Evolutionary conservation across 345 rosid species (phyloP).

Genomic region (Gossypium rotundifolium): DNA sequence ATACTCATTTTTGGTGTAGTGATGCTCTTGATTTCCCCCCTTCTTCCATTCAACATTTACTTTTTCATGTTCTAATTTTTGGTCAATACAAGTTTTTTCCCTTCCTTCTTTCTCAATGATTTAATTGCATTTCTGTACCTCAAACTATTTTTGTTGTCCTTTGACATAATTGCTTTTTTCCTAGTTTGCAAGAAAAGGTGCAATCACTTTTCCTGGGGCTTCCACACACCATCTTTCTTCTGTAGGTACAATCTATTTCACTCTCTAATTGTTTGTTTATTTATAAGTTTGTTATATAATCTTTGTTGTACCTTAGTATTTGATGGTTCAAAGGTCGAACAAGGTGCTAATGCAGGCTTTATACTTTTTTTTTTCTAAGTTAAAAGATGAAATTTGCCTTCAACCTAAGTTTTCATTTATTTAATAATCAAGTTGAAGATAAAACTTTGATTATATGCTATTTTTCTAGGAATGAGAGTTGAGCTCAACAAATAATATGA

Average conservation of each 20-base stretch:
- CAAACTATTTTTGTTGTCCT: neutral
- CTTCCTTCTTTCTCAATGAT: neutral
- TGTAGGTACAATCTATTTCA: constrained; percentile 29
- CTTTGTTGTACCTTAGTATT: neutral
- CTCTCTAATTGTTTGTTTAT: neutral
- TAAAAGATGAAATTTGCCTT: too few relatives aligned
- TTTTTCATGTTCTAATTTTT: neutral
- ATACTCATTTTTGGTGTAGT: neutral
- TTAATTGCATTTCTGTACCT: neutral
- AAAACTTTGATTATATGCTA: too few relatives aligned
- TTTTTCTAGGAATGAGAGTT: too few relatives aligned
- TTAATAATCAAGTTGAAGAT: too few relatives aligned
- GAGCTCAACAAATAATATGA: too few relatives aligned
- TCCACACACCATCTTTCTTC: constrained; percentile 29
- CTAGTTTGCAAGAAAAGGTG: constrained; percentile 25
- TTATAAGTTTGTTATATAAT: neutral
- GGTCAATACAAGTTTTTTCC: neutral
- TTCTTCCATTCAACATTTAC: neutral
- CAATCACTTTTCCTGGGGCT: constrained; percentile 23
- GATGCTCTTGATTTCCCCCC: neutral
- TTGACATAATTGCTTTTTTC: constrained; percentile 5
- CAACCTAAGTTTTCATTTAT: too few relatives aligned
- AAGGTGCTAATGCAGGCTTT: too few relatives aligned
- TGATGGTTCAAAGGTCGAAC: neutral
- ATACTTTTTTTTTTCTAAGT: too few relatives aligned